Evolutionary conservation across 179 eudicot species (phyloP).

Genomic region (Beta lomatogona): DNA sequence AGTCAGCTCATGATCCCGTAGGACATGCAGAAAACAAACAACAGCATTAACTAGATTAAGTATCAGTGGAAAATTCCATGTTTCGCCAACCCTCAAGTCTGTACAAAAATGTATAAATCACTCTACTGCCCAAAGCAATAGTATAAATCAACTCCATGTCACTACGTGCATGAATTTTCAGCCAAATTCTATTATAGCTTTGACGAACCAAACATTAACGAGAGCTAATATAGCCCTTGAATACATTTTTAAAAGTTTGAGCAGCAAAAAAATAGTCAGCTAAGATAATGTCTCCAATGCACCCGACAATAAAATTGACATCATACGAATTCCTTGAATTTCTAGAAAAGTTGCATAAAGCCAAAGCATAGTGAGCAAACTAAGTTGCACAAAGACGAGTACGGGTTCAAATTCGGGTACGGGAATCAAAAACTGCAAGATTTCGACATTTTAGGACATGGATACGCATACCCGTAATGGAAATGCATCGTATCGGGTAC

Average conservation of each 20-base stretch:
- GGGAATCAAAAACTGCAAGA: no score
- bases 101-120: background rate
- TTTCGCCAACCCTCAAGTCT: background rate
- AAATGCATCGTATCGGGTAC: no score
- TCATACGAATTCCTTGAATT: background rate
- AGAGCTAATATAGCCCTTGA: background rate
- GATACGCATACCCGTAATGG: no score
- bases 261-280: background rate
- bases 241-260: background rate
- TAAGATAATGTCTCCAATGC: background rate
- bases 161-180: background rate
- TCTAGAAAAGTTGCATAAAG: background rate
- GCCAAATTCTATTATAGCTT: background rate
- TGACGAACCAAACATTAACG: background rate
- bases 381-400: no score
- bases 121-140: background rate
- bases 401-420: no score
- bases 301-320: background rate
- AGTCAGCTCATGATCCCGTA: constrained; percentile 15
- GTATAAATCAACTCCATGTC: background rate
- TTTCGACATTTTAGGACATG: no score
- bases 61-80: background rate
- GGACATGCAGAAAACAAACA: constrained; percentile 9
- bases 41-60: background rate
- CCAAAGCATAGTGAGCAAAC: background rate